These are phyloP conservation scores for Musa beccarii DNA, from an alignment of 176 grass and related monocot species.

Conservation along the genomic window DNA sequence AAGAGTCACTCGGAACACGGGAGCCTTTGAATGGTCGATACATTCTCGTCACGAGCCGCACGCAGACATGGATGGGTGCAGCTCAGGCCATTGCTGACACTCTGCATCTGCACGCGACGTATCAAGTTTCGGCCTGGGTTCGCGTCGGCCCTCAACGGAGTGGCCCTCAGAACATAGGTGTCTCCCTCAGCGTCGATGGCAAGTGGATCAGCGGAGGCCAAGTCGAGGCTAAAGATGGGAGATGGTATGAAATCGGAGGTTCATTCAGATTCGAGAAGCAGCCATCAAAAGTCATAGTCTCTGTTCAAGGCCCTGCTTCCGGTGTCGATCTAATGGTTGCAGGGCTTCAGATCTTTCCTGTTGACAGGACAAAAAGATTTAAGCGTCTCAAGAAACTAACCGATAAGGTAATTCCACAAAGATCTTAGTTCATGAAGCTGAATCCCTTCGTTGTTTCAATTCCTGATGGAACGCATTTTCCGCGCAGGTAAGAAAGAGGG, in stretches of 20 bases:
- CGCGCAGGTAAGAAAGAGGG: conserved; percentile 44
- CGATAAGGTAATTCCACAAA: conserved; percentile 35
- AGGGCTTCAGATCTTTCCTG: conserved; percentile 68
- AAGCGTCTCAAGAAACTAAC: conserved; percentile 44
- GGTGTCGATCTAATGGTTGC: conserved; percentile 86
- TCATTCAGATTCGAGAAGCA: conserved; percentile 65
- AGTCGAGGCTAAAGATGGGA: conserved; percentile 52
- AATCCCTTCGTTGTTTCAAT: too few species aligned
- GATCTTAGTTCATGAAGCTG: too few species aligned
- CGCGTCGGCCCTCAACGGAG: conserved; percentile 33
- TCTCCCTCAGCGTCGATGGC: conserved; percentile 43
- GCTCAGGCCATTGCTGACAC: conserved; percentile 68
- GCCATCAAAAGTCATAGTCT: conserved; percentile 39
- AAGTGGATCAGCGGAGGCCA: conserved; percentile 74
- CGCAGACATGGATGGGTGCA: conserved; percentile 72
- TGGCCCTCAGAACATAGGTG: conserved; percentile 46
- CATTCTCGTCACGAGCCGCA: conserved; percentile 60
- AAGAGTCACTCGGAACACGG: conserved; percentile 36
- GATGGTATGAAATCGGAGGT: conserved; percentile 78
- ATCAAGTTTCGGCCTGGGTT: conserved; percentile 83
- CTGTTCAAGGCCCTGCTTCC: conserved; percentile 51
- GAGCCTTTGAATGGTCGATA: conserved; percentile 59
- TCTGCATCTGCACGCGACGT: conserved; percentile 51
- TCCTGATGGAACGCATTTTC: too few species aligned
- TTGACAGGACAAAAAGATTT: conserved; percentile 46